These are phyloP conservation scores for Oryza glumipatula DNA, from an alignment of 176 grass and related monocot species.

Conservation along the genomic window DNA sequence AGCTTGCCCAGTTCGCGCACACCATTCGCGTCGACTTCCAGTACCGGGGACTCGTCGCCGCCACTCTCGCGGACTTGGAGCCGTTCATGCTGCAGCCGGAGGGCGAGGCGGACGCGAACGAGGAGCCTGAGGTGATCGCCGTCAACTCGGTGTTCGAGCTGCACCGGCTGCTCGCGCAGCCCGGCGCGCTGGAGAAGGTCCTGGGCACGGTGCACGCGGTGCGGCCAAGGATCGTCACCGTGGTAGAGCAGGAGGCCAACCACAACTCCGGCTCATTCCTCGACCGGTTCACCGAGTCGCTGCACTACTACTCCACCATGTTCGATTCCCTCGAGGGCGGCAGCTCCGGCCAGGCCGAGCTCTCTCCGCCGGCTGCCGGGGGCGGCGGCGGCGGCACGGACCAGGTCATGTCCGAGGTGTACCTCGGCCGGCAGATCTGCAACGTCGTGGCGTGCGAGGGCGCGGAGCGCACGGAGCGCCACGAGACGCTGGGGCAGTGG, in stretches of 20 bases:
- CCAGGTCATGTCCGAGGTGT: conserved; percentile 89
- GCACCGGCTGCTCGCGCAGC: conserved; percentile 72
- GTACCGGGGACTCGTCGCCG: conserved; percentile 76
- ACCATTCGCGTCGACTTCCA: conserved; percentile 88
- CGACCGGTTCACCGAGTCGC: conserved; percentile 87
- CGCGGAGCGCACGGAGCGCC: conserved; percentile 82
- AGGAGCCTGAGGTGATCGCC: conserved; percentile 77
- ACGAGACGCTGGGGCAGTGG: conserved; percentile 86
- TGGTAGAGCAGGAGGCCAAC: conserved; percentile 92
- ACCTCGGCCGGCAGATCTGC: conserved; percentile 91
- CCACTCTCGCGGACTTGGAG: conserved; percentile 81
- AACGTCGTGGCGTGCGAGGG: conserved; percentile 95
- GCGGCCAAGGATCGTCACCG: conserved; percentile 81
- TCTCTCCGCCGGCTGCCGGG: background rate
- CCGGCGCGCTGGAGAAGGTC: conserved; percentile 85
- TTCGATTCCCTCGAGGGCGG: conserved; percentile 91
- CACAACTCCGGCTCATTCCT: conserved; percentile 80
- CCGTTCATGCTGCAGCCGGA: conserved; percentile 75
- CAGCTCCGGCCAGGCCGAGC: conserved; percentile 41
- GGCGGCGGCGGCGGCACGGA: conserved; percentile 38
- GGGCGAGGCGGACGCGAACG: conserved; percentile 23
- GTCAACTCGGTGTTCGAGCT: conserved; percentile 91
- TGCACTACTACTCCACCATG: conserved; percentile 99
- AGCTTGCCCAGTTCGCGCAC: conserved; percentile 81
- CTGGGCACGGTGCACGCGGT: conserved; percentile 67